Evolutionary conservation across 352 stramenopile species (phyloP).

Genomic region (Pythium biforme): DNA sequence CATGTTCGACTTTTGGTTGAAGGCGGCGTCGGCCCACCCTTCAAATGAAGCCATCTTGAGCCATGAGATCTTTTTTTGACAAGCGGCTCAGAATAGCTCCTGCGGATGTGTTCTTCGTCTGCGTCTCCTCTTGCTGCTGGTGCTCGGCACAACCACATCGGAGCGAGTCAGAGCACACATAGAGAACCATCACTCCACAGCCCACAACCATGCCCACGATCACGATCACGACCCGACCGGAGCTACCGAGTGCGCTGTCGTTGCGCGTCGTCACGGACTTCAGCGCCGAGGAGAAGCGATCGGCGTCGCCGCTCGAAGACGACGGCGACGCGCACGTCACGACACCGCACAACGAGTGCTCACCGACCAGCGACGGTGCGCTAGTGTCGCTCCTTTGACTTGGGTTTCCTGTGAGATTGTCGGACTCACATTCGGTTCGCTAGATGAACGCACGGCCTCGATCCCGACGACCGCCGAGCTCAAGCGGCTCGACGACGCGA

Average conservation of each 20-base stretch:
- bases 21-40: too few relatives aligned
- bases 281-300: slow-evolving; percentile 12
- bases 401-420: background rate
- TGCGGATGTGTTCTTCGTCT: background rate
- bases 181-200: too few relatives aligned
- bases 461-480: slow-evolving; percentile 31
- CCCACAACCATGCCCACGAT: background rate
- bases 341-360: background rate
- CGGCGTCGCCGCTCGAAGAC: background rate
- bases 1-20: too few relatives aligned
- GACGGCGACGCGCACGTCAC: background rate
- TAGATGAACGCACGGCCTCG: slow-evolving; percentile 27
- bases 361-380: slow-evolving; percentile 17
- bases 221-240: background rate
- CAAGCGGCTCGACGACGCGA: slow-evolving; percentile 17
- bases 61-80: too few relatives aligned
- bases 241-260: background rate
- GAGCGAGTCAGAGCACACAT: too few relatives aligned
- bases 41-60: background rate
- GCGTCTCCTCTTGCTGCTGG: too few relatives aligned
- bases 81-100: too few relatives aligned
- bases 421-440: background rate
- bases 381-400: background rate
- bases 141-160: background rate
- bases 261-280: slow-evolving; percentile 12